Percentiles rank a stretch among this genome's conserved stretches.
These are phyloP conservation scores for Rhodotorula sp. DNA, from an alignment of 1,284 basidiomycete species.

Conservation along the genomic window DNA sequence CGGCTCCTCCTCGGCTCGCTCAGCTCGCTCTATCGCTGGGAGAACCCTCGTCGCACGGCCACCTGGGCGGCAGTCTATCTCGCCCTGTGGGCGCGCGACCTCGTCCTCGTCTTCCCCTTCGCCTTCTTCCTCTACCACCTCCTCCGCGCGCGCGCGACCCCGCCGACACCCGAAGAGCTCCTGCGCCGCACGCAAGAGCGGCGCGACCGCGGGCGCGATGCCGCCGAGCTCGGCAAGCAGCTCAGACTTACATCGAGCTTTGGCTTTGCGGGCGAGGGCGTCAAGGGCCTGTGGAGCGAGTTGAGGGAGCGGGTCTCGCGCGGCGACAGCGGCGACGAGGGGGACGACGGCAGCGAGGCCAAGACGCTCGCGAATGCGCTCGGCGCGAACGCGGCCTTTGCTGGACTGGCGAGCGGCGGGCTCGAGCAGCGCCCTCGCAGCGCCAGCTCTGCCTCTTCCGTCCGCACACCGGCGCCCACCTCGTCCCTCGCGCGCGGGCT, in stretches of 20 bases:
- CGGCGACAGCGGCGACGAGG: neutral
- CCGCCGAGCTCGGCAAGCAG: constrained; percentile 26
- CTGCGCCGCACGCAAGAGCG: constrained; percentile 9
- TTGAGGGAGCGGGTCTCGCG: constrained; percentile 7
- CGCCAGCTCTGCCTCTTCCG: neutral
- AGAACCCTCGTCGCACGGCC: constrained; percentile 1
- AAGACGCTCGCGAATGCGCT: constrained; percentile 5
- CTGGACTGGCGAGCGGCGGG: neutral
- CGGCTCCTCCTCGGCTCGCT: constrained; percentile 17
- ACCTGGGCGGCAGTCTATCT: constrained; percentile 7
- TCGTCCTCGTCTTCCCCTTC: constrained; percentile 22
- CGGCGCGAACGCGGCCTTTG: constrained; percentile 3
- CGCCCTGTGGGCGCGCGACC: constrained; percentile 19
- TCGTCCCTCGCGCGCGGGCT: neutral
- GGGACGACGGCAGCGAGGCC: too few species aligned
- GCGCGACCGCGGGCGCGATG: constrained; percentile 8
- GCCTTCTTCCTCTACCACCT: constrained; percentile 15
- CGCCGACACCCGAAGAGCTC: constrained; percentile 19
- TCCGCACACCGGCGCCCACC: neutral
- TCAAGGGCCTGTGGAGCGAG: constrained; percentile 16
- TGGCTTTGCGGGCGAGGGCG: constrained; percentile 14
- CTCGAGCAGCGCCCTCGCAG: neutral
- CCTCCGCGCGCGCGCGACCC: constrained; percentile 16
- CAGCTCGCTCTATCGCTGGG: constrained; percentile 27
- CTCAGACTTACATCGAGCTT: constrained; percentile 10